Percentiles rank a stretch among this genome's conserved stretches.
Evolutionary conservation across 345 rosid species (phyloP).

Genomic region (Eucalyptus sp.): DNA sequence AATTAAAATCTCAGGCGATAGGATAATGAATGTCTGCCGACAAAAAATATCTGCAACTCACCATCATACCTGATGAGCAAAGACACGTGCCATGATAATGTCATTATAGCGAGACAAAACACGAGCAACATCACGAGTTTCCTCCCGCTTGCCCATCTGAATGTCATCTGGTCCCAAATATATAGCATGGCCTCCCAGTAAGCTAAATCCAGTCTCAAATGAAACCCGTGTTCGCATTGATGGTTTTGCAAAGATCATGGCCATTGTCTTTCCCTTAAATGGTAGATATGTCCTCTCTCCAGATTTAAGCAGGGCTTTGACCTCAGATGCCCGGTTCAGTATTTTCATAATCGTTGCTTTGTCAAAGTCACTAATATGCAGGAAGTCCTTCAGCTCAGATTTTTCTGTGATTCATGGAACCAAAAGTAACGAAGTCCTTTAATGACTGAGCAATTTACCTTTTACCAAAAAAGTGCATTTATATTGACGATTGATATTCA

Average conservation of each 20-base stretch:
- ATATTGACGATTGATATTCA: not conserved
- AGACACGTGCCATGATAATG: slow-evolving; percentile 89
- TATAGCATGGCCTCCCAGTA: slow-evolving; percentile 93
- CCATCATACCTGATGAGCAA: slow-evolving; percentile 97
- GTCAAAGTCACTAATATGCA: slow-evolving; percentile 80
- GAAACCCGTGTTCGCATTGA: slow-evolving; percentile 98
- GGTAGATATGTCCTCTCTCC: slow-evolving; percentile 75
- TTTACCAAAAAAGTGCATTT: not conserved
- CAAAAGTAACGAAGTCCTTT: not conserved
- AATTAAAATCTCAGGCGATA: not conserved
- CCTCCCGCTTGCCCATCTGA: slow-evolving; percentile 96
- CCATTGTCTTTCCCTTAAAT: slow-evolving; percentile 88
- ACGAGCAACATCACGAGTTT: slow-evolving; percentile 94
- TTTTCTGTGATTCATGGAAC: slow-evolving; percentile 23
- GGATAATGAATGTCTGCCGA: not conserved
- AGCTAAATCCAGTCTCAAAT: slow-evolving; percentile 87
- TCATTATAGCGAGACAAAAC: slow-evolving; percentile 84
- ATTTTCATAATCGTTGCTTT: slow-evolving; percentile 61
- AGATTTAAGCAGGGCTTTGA: slow-evolving; percentile 73
- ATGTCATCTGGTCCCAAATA: slow-evolving; percentile 89
- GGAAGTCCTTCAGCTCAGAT: slow-evolving; percentile 48
- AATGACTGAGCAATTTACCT: not conserved
- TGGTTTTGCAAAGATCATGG: slow-evolving; percentile 94
- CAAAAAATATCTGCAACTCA: slow-evolving; percentile 31
- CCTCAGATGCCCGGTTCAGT: slow-evolving; percentile 66